Percentiles rank a stretch among this genome's conserved stretches.
Conservation (phyloP, 257 asterid genomes). For the Pogostemon cablin region DNA sequence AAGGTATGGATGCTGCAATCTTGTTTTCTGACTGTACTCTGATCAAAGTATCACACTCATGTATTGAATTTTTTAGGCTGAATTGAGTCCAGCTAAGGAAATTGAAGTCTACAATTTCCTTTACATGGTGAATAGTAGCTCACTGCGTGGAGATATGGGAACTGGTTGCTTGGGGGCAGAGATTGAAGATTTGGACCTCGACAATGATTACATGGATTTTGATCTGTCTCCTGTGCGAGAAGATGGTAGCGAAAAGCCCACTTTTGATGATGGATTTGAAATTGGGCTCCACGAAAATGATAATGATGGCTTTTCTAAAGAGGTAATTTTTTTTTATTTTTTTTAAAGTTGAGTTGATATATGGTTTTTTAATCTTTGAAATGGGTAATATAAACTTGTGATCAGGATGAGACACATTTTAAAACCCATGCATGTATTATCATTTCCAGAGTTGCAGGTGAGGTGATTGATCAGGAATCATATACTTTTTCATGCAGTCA, state of each 20-base stretch:
- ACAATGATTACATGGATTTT: slow-evolving; percentile 53
- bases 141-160: slow-evolving; percentile 49
- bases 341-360: slow-evolving; percentile 17
- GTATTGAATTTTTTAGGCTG: slow-evolving; percentile 52
- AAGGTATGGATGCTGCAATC: slow-evolving; percentile 50
- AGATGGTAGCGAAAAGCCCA: slow-evolving; percentile 63
- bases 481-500: slow-evolving; percentile 22
- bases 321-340: slow-evolving; percentile 36
- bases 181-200: slow-evolving; percentile 66
- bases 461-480: slow-evolving; percentile 8
- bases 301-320: slow-evolving; percentile 36
- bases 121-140: slow-evolving; percentile 66
- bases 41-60: slow-evolving; percentile 24
- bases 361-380: not conserved
- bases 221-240: slow-evolving; percentile 78
- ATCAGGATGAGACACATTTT: slow-evolving; percentile 18
- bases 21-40: slow-evolving; percentile 26
- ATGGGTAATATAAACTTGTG: not conserved
- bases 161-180: slow-evolving; percentile 85
- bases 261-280: slow-evolving; percentile 70
- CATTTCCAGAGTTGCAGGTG: slow-evolving; percentile 13
- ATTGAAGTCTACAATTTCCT: slow-evolving; percentile 83
- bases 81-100: slow-evolving; percentile 56
- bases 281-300: slow-evolving; percentile 44
- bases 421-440: not conserved